Conservation (phyloP, 257 asterid genomes). For the Craterostigma plantagineum region DNA sequence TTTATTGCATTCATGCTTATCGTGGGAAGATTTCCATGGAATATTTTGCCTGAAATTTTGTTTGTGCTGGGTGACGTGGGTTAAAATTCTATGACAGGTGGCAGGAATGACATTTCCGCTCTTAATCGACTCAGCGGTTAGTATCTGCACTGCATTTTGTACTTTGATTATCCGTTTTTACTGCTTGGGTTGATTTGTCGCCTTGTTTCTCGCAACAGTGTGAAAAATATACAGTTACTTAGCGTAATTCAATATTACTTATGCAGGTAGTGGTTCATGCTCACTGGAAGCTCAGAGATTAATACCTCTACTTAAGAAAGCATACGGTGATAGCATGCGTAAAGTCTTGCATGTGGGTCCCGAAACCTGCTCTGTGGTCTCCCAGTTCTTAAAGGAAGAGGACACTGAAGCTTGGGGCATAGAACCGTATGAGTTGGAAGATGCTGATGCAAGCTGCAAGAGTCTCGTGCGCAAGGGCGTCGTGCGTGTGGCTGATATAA, state of each 20-base stretch:
- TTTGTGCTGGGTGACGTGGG: conserved; percentile 6
- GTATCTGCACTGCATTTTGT: neutral
- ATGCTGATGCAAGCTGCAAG: conserved; percentile 58
- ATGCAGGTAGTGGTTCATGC: conserved; percentile 61
- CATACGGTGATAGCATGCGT: conserved; percentile 64
- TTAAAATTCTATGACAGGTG: conserved; percentile 29
- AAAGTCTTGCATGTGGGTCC: conserved; percentile 85
- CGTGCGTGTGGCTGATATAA: conserved; percentile 80
- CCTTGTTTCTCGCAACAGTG: too few species aligned
- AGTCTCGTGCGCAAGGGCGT: conserved; percentile 59
- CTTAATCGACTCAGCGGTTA: conserved; percentile 55
- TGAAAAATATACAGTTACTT: too few species aligned
- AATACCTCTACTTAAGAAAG: conserved; percentile 52
- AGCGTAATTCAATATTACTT: neutral
- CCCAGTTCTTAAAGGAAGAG: conserved; percentile 54
- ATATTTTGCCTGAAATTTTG: neutral
- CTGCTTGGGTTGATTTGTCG: too few species aligned
- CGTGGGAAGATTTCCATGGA: conserved; percentile 1
- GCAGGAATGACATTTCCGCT: conserved; percentile 34
- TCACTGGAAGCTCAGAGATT: conserved; percentile 40
- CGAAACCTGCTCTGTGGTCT: conserved; percentile 69
- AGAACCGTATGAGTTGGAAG: conserved; percentile 75
- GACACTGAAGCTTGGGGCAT: conserved; percentile 89
- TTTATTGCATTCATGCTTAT: conserved; percentile 1
- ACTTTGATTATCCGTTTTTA: too few species aligned